Evolutionary conservation across 805 yeast species (phyloP), one percentile per base, ranked within the genome.

Genomic region (Yarrowia keelungensis): DNA sequence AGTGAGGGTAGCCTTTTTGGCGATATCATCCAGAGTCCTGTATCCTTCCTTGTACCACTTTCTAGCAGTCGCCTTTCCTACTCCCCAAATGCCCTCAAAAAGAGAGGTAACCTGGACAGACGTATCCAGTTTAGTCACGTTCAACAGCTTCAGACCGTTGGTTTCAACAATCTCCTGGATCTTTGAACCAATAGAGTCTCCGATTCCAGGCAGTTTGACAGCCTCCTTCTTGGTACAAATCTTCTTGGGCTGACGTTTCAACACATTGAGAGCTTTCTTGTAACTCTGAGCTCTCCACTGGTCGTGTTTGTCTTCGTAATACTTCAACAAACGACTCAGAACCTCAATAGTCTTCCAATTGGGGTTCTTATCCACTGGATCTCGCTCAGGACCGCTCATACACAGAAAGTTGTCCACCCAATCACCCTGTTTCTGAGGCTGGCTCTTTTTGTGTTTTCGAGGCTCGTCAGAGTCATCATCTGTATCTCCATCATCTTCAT

Each of bases 51-150:
- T 70, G 58, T 80, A 78, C 80, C 86, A 81, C 59, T 76, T 73
- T 35, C 74, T 71, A 0, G 88, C 85, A 3, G 76, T 74, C 8
- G 67, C 72, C 4, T 79, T 76, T 0, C 88, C 89, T 9, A 86
- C 86, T 0, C 88, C 87, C 71, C 82, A 80, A 3, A 86, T 80
- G 0, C 79, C 76, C 49, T 77, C 75, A 53, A 86, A 80, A 50
- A 74, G 67, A 22, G 74, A 73, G 42, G 83, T 64, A 3, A 76
- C 71, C 14, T 72, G 69, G 14, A 75, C 75, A 11, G 58, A 46
- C 46, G 70, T 70, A 12, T 78, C 71, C 58, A 73, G 71, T 64
- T 71, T 54, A 67, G 71, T 19, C 36, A 71, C 47, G 58, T 74
- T 69, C 71, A 74, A 61, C 65, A 76, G 66, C 41, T 54, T 38